Base-by-base conservation (phyloP, 805 yeast genomes). In the Candida caryicola region DNA sequence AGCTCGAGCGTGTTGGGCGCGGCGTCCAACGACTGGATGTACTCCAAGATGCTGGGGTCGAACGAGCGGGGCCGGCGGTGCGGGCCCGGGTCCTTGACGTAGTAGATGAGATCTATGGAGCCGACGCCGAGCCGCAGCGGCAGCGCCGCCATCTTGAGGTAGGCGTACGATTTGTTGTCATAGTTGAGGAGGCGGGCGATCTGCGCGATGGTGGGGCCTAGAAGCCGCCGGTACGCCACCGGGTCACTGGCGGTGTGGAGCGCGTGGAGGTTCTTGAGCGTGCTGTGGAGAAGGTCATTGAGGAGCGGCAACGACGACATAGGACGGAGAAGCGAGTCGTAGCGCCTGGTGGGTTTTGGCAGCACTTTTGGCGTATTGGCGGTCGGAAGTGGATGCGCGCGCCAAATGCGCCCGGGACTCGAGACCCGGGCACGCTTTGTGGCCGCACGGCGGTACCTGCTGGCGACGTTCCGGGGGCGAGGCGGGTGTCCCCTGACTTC, bases 201-300 rank as follows among this genome's bases (percentile, higher is more conserved):
- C 26, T 39, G 34, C n/a, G 34, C 21, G 10, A 52, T 44, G 9
- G 58, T 45, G 3, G 29, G 13, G 8, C 33, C 27, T 23, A 53
- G 40, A 7, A 52, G 45, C 14, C 18, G 13, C 32, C 43, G 49
- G 35, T 52, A 55, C n/a, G 25, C 39, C 9, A 4, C n/a, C 6
- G 31, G 19, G n/a, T 31, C 45, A 4, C 26, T 27, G 29, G 31
- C 40, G 8, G 35, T 28, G 34, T 49, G 49, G 12, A 54, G 43
- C n/a, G 37, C 16, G 35, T 49, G 51, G 9, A 55, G 38, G 21
- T 49, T 46, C 34, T 46, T 42, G 27, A 54, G 41, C 5, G 53
- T 52, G 13, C 39, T 39, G 31, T 44, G 50, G 10, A 54, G 49
- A 15, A 52, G 41, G 17, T 41, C 48, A 28, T 49, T 45, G 40